These are phyloP conservation scores for Suhomyces prunicola DNA, from an alignment of 805 yeast genomes.

Conservation along the genomic window DNA sequence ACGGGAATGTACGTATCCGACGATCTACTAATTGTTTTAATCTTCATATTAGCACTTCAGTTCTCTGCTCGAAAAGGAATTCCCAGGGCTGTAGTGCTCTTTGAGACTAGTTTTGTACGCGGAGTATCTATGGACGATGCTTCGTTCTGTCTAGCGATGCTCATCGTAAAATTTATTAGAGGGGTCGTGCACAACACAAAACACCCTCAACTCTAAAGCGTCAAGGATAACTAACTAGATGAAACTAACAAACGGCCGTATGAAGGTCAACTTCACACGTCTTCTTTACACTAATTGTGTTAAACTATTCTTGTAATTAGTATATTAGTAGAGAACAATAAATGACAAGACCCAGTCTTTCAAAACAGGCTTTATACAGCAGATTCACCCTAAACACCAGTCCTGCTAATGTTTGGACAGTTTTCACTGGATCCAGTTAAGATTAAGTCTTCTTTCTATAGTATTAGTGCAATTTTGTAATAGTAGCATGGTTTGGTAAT, in stretches of 20 bases:
- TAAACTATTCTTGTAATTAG: neutral
- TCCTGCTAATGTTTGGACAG: slow-evolving; percentile 6
- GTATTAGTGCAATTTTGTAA: neutral
- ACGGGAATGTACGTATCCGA: slow-evolving; percentile 92
- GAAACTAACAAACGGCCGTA: too few relatives aligned
- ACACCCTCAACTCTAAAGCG: neutral
- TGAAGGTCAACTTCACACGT: too few relatives aligned
- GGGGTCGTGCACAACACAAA: neutral
- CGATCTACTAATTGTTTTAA: slow-evolving; percentile 85
- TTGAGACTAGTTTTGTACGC: neutral
- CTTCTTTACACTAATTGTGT: too few relatives aligned
- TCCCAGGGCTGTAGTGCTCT: too few relatives aligned
- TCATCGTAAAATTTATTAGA: neutral
- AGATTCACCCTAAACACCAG: slow-evolving; percentile 5
- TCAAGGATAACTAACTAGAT: too few relatives aligned
- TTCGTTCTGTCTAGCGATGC: neutral
- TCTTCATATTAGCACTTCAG: slow-evolving; percentile 50
- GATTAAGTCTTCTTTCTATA: neutral
- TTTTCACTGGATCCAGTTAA: neutral
- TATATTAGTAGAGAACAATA: neutral
- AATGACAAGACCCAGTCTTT: neutral
- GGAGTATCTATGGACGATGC: neutral
- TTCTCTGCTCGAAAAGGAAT: too few relatives aligned
- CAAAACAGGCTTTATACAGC: neutral
- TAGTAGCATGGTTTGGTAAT: neutral